phyloP scores from a whole-genome alignment of 1,284 basidiomycete species.

The Mycosarcoma maydis region DNA sequence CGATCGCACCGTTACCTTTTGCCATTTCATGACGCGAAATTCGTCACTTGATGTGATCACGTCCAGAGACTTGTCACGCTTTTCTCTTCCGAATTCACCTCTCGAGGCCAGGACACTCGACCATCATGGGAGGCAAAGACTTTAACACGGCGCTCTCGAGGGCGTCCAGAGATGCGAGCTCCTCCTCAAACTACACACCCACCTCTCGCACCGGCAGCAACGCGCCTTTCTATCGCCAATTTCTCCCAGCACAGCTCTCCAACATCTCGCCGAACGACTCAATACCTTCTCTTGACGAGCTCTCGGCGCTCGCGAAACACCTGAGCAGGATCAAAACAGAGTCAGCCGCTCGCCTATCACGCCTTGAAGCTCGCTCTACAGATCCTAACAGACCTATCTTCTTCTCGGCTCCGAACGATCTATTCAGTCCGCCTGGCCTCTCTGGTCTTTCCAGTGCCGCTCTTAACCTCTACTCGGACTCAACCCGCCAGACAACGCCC shows the following conservation, averaged over 20 bases:
- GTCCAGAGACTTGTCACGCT: not conserved
- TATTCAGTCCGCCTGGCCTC: slow-evolving; percentile 38
- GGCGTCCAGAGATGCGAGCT: slow-evolving; percentile 22
- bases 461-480: slow-evolving; percentile 33
- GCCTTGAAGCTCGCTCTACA: slow-evolving; percentile 30
- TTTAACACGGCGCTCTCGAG: slow-evolving; percentile 20
- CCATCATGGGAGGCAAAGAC: slow-evolving; percentile 37
- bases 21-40: not conserved
- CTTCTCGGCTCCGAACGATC: slow-evolving; percentile 35
- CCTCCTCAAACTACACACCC: slow-evolving; percentile 1
- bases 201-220: slow-evolving; percentile 8
- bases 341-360: slow-evolving; percentile 24
- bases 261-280: slow-evolving; percentile 39
- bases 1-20: not conserved
- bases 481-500: slow-evolving; percentile 19
- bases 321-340: slow-evolving; percentile 40
- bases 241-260: slow-evolving; percentile 41
- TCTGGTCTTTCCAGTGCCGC: slow-evolving; percentile 20
- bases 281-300: slow-evolving; percentile 48
- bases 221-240: slow-evolving; percentile 48
- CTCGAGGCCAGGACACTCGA: not conserved
- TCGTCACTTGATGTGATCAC: not conserved
- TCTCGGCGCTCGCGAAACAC: slow-evolving; percentile 35
- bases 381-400: slow-evolving; percentile 41
- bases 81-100: too few relatives aligned